A percentile compares a stretch with the other conserved stretches of the same genome.
These are phyloP conservation scores for Pichia sp. DNA, from an alignment of 1,139 yeast genomes.

Conservation along the genomic window DNA sequence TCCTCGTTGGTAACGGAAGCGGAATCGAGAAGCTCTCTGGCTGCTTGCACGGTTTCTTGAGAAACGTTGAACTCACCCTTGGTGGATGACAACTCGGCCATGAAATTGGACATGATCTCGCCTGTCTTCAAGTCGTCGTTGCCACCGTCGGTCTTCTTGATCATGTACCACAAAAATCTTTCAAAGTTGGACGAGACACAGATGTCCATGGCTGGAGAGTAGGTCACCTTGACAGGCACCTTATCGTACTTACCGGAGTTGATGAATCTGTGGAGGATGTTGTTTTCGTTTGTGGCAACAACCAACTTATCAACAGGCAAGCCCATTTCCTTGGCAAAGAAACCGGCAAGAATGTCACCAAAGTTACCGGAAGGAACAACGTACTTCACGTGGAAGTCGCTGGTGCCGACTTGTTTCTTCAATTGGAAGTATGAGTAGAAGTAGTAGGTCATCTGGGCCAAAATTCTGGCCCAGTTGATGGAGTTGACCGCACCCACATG, in stretches of 20 bases:
- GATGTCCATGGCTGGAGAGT: conserved; percentile 98
- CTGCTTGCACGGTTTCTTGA: conserved; percentile 56
- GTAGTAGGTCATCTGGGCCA: conserved; percentile 96
- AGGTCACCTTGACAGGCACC: conserved; percentile 73
- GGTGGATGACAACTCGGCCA: conserved; percentile 62
- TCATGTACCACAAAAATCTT: conserved; percentile 90
- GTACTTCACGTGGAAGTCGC: conserved; percentile 55
- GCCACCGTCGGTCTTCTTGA: conserved; percentile 59
- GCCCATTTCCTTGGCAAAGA: conserved; percentile 92
- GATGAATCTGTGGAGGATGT: conserved; percentile 88
- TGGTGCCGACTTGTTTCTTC: conserved; percentile 38
- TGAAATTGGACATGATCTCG: conserved; percentile 64
- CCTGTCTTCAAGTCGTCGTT: conserved; percentile 72
- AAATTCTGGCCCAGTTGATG: conserved; percentile 97
- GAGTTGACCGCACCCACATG: conserved; percentile 98
- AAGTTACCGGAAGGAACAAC: conserved; percentile 98
- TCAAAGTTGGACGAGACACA: conserved; percentile 92
- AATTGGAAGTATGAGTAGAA: conserved; percentile 86
- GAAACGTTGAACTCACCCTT: conserved; percentile 76
- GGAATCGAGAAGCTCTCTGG: conserved; percentile 67
- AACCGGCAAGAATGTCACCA: conserved; percentile 97
- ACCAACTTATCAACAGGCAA: conserved; percentile 81
- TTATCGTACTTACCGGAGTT: conserved; percentile 81
- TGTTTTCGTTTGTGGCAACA: conserved; percentile 94
- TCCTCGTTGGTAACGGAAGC: conserved; percentile 75